Base-by-base conservation (phyloP, 2,329 filamentous ascomycete species). In the Aspergillus udagawae region DNA sequence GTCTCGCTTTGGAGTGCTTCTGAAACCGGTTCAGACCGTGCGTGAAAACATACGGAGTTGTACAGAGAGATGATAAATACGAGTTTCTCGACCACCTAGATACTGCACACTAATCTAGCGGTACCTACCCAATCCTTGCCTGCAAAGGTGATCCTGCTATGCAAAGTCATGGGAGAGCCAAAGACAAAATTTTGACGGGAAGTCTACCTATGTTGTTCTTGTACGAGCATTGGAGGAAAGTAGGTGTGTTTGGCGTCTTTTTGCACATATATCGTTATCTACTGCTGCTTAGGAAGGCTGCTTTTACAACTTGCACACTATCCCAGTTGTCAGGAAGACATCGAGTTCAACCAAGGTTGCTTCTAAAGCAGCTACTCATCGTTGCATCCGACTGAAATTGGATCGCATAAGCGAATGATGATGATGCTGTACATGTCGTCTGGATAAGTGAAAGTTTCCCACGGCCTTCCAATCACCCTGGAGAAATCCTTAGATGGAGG, bases 291-390 rank as follows among this genome's bases (percentile, higher is more conserved):
- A 38, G 32, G 32, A 38, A 3, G 17, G 5, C 32, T 14, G 29
- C 29, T 12, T 12, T 14, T 12, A 6, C 10, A 14, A 3, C 4
- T 2, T 32, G 29, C 12, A 6, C 29, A 32, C 14, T 29, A 32
- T 42, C 41, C 20, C 41, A 42, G 41, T 7, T 6, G 17, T 45
- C 4, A 45, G 21, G 21, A 45, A 25, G n/a, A 20, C 48, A 55
- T 51, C 48, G n/a, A 25, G 21, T 47, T 47, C 44, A 27, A 47
- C 44, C 44, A 47, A 57, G 57, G 49, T 52, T 60, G 58, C 58
- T 55, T 54, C 56, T 63, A 64, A 60, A 48, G 53, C 54, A 62
- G 59, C 57, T 53, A 60, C 59, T 48, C 59, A 56, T 60, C 59
- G 60, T 63, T 59, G 60, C 54, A 57, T 23, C 20, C 51, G 52